Conservation (phyloP, 257 asterid genomes). For the Ophiorrhiza pumila region DNA sequence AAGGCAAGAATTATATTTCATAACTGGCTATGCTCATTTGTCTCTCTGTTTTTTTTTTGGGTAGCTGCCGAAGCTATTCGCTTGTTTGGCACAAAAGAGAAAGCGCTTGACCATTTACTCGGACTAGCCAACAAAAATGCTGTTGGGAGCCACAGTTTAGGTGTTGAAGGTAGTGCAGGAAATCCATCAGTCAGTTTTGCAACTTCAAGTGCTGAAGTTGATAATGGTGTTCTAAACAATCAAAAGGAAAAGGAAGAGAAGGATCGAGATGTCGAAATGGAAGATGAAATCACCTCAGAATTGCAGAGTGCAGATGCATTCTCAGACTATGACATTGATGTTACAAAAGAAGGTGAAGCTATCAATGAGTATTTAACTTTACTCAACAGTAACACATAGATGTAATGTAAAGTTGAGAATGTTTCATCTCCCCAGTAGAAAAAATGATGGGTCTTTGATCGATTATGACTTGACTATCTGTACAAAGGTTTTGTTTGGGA, state of each 20-base stretch:
- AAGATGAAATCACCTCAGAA: slow-evolving; percentile 64
- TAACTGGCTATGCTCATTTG: background rate
- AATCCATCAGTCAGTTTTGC: background rate
- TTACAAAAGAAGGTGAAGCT: slow-evolving; percentile 86
- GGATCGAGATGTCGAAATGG: slow-evolving; percentile 74
- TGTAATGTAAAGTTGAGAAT: slow-evolving; percentile 10
- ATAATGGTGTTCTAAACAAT: slow-evolving; percentile 30
- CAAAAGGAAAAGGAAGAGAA: slow-evolving; percentile 9
- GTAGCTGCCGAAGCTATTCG: slow-evolving; percentile 58
- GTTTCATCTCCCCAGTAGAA: background rate
- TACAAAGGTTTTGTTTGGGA: no score
- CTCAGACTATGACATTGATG: slow-evolving; percentile 79
- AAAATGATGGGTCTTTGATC: background rate
- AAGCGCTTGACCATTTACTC: slow-evolving; percentile 51
- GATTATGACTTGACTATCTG: background rate
- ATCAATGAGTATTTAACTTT: slow-evolving; percentile 65
- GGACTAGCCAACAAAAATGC: slow-evolving; percentile 21
- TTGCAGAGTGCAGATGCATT: slow-evolving; percentile 63
- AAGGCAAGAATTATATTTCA: background rate
- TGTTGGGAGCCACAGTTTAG: slow-evolving; percentile 15
- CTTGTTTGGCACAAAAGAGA: slow-evolving; percentile 42
- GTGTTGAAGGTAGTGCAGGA: slow-evolving; percentile 12
- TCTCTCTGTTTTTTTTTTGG: slow-evolving; percentile 7
- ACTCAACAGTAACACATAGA: slow-evolving; percentile 38
- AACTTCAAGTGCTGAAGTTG: slow-evolving; percentile 9